These are phyloP conservation scores for Phytophthora pini DNA, from an alignment of 352 stramenopile species.

Conservation along the genomic window DNA sequence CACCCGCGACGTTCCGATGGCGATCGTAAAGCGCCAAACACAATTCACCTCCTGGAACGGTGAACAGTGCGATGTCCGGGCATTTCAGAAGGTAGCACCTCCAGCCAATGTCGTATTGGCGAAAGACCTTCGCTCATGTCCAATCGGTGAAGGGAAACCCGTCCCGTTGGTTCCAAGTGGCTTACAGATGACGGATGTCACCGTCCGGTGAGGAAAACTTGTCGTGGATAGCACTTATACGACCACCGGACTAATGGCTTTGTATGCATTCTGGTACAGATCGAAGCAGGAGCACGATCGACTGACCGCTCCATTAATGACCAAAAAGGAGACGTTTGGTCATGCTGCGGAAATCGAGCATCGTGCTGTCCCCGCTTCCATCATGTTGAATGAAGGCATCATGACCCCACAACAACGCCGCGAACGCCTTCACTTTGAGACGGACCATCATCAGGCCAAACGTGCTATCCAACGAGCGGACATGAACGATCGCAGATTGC, in stretches of 20 bases:
- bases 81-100: constrained; percentile 52
- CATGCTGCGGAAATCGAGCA: constrained; percentile 58
- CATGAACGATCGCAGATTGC: constrained; percentile 65
- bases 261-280: constrained; percentile 8
- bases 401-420: constrained; percentile 76
- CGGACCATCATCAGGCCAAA: constrained; percentile 57
- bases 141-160: constrained; percentile 29
- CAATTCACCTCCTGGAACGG: constrained; percentile 62
- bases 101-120: constrained; percentile 41
- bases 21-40: constrained; percentile 51
- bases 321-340: constrained; percentile 53
- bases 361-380: constrained; percentile 45
- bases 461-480: constrained; percentile 60
- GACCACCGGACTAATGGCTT: not conserved
- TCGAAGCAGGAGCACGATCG: constrained; percentile 20
- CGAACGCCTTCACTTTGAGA: constrained; percentile 73
- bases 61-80: constrained; percentile 57
- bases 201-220: constrained; percentile 31
- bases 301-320: constrained; percentile 53
- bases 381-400: constrained; percentile 73
- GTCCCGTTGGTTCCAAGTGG: constrained; percentile 19
- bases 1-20: constrained; percentile 40
- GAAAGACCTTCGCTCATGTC: constrained; percentile 43
- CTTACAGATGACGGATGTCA: constrained; percentile 38
- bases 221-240: constrained; percentile 6